phyloP scores from a whole-genome alignment of 441 rosid genomes.

The Croton laevigatus region DNA sequence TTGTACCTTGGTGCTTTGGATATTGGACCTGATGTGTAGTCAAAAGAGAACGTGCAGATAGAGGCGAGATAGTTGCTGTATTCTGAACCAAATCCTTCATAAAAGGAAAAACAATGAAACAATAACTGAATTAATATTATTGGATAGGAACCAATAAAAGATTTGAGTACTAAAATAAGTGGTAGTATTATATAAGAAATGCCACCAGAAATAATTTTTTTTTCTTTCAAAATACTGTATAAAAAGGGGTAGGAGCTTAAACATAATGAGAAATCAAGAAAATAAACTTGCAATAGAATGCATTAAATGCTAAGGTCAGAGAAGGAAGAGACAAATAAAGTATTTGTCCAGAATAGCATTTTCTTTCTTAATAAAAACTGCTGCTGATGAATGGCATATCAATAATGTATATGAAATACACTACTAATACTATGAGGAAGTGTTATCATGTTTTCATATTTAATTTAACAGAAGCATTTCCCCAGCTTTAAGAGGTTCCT shows the following conservation, averaged over 20 bases:
- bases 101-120: constrained; percentile 22
- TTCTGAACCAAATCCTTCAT: constrained; percentile 62
- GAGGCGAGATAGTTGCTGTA: constrained; percentile 43
- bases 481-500: background rate
- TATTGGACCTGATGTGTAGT: constrained; percentile 54
- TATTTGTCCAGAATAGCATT: background rate
- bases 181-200: background rate
- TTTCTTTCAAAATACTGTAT: background rate
- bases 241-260: background rate
- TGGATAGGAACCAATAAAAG: background rate
- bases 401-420: background rate
- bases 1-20: constrained; percentile 75
- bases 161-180: background rate
- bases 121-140: constrained; percentile 13
- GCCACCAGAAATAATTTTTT: background rate
- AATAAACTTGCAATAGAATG: background rate
- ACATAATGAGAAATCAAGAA: background rate
- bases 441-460: background rate
- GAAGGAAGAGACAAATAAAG: background rate
- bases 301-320: background rate
- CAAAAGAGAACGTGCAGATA: constrained; percentile 50
- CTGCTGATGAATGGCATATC: background rate
- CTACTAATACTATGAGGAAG: background rate
- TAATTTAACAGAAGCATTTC: background rate
- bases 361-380: background rate